Evolutionary conservation across 2,329 filamentous ascomycete species (phyloP), one percentile per base, ranked within the genome.

Genomic region (Cryoendolithus antarcticus): DNA sequence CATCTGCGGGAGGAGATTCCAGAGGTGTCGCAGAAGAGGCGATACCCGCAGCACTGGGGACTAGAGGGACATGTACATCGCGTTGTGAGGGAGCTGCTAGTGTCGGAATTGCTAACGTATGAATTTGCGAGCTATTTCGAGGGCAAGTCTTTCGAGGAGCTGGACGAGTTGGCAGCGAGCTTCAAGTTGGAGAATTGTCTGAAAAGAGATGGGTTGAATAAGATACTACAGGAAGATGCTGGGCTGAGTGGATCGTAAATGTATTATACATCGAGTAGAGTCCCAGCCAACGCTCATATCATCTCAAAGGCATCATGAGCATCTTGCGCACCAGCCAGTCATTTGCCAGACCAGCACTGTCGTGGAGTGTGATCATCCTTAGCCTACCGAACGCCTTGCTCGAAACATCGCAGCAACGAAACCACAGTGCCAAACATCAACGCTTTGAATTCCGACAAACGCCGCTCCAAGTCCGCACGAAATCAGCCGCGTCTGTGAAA

Each of bases 121-220:
- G 73, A 77, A 49, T 69, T 74, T 54, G 73, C 72, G 1, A 64
- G 65, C 44, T 52, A 73, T 13, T 77, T 77, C 44, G 56, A 60
- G 30, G 71, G 59, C 2, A 73, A 70, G 60, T 62, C 52, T 0
- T 50, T 66, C 34, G 62, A 66, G 12, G 66, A 76, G 48, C 49
- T 77, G n/a, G 72, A 77, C 43, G 67, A 65, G 42, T 52, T 74
- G 31, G 69, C 70, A 0, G 57, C 53, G 4, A 71, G 63, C 43
- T 77, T 76, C 48, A 62, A 63, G 31, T 64, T 73, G 45, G 69
- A 74, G 37, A 64, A 71, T 35, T 76, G 72, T 46, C 42, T 68
- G 24, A 64, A 64, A 48, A 56, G 72, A 30, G 63, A 70, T 33
- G 62, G 60, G 1, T 48, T 75, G 44, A 74, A 74, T 44, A 58